Percentiles rank a stretch among this genome's conserved stretches.
phyloP scores from a whole-genome alignment of 2,329 filamentous ascomycete genomes.

The Aspergillus sp. region DNA sequence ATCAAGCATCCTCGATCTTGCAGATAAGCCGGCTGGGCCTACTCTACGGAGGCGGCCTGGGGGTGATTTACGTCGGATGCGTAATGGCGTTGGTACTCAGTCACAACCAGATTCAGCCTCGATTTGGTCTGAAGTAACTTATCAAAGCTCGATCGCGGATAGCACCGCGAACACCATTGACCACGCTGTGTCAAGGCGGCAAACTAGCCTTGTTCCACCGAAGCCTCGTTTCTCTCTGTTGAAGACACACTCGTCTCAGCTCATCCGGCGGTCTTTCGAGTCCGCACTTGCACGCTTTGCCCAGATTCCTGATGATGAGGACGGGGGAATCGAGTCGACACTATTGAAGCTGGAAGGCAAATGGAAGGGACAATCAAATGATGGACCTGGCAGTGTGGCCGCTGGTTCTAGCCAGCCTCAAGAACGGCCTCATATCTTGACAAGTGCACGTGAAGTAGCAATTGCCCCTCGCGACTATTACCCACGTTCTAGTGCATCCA shows the following conservation, averaged over 20 bases:
- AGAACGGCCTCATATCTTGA: background rate
- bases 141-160: slow-evolving; percentile 33
- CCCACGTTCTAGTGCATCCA: slow-evolving; percentile 22
- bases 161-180: slow-evolving; percentile 23
- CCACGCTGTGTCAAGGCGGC: slow-evolving; percentile 28
- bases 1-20: slow-evolving; percentile 17
- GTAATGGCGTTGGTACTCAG: slow-evolving; percentile 67
- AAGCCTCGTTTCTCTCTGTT: slow-evolving; percentile 48
- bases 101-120: slow-evolving; percentile 42
- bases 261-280: slow-evolving; percentile 75
- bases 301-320: slow-evolving; percentile 84
- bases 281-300: slow-evolving; percentile 85
- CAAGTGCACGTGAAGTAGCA: slow-evolving; percentile 11
- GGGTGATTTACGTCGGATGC: slow-evolving; percentile 72
- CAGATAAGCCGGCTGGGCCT: slow-evolving; percentile 43
- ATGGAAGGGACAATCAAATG: slow-evolving; percentile 48
- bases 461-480: slow-evolving; percentile 1
- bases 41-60: slow-evolving; percentile 74
- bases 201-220: slow-evolving; percentile 34
- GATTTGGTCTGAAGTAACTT: slow-evolving; percentile 42
- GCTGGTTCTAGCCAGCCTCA: background rate
- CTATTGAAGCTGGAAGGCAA: slow-evolving; percentile 89
- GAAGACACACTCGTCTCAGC: slow-evolving; percentile 60
- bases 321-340: slow-evolving; percentile 91
- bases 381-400: slow-evolving; percentile 4